A percentile compares a stretch with the other conserved stretches of the same genome.
phyloP scores from a whole-genome alignment of 2,329 filamentous ascomycete species.

The Penicillium expansum region DNA sequence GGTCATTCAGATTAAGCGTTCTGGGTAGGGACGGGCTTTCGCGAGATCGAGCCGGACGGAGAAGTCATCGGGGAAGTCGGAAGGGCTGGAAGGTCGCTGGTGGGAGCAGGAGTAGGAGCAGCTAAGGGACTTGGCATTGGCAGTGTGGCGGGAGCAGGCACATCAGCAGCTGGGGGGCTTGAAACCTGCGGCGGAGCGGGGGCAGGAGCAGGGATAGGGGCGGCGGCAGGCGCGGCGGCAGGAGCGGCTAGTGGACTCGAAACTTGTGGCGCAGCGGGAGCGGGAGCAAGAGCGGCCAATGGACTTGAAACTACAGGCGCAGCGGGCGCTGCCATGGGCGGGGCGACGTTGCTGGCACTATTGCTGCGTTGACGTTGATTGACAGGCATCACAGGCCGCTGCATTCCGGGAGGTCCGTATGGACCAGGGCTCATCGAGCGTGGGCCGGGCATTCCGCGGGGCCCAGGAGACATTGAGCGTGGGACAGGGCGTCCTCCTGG shows the following conservation, averaged over 20 bases:
- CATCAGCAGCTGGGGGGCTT: neutral
- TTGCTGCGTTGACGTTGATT: conserved; percentile 45
- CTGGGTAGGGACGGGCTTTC: conserved; percentile 59
- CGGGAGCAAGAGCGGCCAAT: conserved; percentile 21
- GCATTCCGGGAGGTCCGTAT: conserved; percentile 43
- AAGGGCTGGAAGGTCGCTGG: conserved; percentile 43
- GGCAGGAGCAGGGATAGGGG: conserved; percentile 1
- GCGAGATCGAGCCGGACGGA: conserved; percentile 43
- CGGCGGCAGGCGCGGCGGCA: conserved; percentile 27
- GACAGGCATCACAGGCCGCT: conserved; percentile 40
- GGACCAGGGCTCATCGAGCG: conserved; percentile 43
- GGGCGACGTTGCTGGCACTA: conserved; percentile 39
- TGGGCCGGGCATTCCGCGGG: conserved; percentile 25
- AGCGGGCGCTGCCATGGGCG: conserved; percentile 16
- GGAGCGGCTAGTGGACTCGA: neutral
- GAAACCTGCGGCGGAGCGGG: conserved; percentile 14
- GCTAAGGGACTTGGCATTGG: conserved; percentile 31
- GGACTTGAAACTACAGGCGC: conserved; percentile 30
- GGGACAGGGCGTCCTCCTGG: conserved; percentile 34
- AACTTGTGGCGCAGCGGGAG: conserved; percentile 17
- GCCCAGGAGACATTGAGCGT: conserved; percentile 35
- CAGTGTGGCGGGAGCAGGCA: conserved; percentile 14
- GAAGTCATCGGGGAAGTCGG: conserved; percentile 38
- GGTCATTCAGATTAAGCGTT: conserved; percentile 16
- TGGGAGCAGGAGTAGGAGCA: conserved; percentile 31